Conservation (phyloP, 2,329 filamentous ascomycete species). For the Bertia moriformis region DNA sequence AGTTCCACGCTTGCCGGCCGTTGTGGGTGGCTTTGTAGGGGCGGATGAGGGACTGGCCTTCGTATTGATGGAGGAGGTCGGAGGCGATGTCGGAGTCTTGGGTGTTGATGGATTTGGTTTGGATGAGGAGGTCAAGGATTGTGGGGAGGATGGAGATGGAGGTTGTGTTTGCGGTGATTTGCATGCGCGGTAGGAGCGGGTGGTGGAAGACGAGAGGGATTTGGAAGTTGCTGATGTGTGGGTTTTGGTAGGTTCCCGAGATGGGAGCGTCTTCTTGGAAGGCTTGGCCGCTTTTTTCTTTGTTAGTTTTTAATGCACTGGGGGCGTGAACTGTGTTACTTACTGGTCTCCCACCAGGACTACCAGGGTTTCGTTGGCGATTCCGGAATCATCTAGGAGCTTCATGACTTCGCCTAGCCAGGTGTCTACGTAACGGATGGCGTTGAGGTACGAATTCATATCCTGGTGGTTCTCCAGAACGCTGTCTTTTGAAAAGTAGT, state of each 20-base stretch:
- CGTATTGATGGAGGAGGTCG: constrained; percentile 24
- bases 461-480: constrained; percentile 4
- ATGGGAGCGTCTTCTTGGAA: constrained; percentile 22
- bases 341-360: constrained; percentile 29
- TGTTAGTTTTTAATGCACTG: constrained; percentile 11
- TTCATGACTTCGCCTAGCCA: constrained; percentile 22
- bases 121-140: constrained; percentile 25
- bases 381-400: constrained; percentile 23
- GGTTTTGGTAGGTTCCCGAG: constrained; percentile 24
- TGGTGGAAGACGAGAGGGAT: constrained; percentile 27
- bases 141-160: constrained; percentile 27
- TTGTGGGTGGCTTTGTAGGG: constrained; percentile 17
- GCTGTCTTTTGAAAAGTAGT: constrained; percentile 11
- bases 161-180: constrained; percentile 21
- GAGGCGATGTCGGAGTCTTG: constrained; percentile 15
- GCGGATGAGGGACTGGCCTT: constrained; percentile 29
- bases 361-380: constrained; percentile 27
- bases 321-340: constrained; percentile 3
- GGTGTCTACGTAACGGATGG: constrained; percentile 20
- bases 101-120: constrained; percentile 19
- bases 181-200: constrained; percentile 22
- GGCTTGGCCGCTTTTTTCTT: constrained; percentile 23
- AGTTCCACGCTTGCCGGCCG: constrained; percentile 25
- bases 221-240: constrained; percentile 24
- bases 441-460: constrained; percentile 24